Evolutionary conservation across 1,139 yeast species (phyloP).

Genomic region (Lodderomyces margitis): DNA sequence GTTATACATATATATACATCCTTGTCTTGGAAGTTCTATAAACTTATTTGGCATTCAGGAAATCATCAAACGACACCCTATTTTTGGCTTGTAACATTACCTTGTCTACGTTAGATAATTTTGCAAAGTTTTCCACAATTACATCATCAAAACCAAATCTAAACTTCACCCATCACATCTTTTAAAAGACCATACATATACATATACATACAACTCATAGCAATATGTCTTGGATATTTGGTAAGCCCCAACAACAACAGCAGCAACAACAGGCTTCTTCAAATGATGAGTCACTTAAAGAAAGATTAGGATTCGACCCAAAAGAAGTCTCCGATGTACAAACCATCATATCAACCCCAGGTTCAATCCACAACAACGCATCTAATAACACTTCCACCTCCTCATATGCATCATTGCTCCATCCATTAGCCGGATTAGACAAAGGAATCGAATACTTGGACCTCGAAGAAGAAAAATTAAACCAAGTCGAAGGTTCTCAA

Average conservation of each 20-base stretch:
- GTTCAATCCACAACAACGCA: conserved; percentile 27
- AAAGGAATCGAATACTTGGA: conserved; percentile 88
- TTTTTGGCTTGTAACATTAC: no score
- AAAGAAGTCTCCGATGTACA: conserved; percentile 63
- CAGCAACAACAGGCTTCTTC: conserved; percentile 15
- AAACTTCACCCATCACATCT: no score
- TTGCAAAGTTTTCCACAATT: neutral
- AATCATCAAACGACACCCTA: no score
- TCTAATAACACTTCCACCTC: conserved; percentile 31
- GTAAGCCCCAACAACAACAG: conserved; percentile 26
- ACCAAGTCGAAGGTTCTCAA: conserved; percentile 77
- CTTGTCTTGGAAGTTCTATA: no score
- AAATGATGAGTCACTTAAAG: conserved; percentile 25
- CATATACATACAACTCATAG: neutral
- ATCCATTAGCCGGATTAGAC: conserved; percentile 92
- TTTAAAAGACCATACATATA: conserved; percentile 2
- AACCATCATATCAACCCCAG: conserved; percentile 57
- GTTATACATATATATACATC: no score
- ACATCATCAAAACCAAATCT: conserved; percentile 1
- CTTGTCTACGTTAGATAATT: no score
- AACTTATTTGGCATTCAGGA: no score
- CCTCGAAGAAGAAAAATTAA: conserved; percentile 75
- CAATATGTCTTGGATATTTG: conserved; percentile 72
- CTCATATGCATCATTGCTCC: conserved; percentile 57
- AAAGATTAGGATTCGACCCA: conserved; percentile 65